Percentiles rank a stretch among this genome's conserved stretches.
These are phyloP conservation scores for Schizochytrium sp. DNA, from an alignment of 108 stramenopile genomes.

Conservation along the genomic window DNA sequence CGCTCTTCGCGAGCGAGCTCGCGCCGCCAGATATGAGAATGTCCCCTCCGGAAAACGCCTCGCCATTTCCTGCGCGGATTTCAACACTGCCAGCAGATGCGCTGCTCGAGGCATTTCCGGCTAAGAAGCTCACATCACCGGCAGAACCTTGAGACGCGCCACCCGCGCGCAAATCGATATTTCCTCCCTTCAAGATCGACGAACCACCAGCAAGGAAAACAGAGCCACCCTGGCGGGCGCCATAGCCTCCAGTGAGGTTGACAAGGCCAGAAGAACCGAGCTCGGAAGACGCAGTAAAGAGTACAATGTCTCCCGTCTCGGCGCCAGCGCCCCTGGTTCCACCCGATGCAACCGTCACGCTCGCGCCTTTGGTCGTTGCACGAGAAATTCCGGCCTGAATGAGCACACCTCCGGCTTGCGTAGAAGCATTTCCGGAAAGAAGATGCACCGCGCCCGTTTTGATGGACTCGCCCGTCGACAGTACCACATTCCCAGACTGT, in stretches of 20 bases:
- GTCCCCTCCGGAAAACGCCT: not conserved
- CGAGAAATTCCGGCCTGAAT: not conserved
- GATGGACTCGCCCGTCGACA: not conserved
- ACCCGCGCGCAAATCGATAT: not conserved
- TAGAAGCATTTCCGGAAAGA: not conserved
- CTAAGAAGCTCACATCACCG: not conserved
- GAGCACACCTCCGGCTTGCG: not conserved
- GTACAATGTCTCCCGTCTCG: not conserved
- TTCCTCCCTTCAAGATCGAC: not conserved
- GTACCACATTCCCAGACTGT: not conserved
- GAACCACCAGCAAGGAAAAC: not conserved
- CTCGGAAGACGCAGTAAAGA: not conserved
- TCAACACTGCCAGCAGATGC: not conserved
- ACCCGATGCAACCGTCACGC: not conserved
- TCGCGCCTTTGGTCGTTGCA: not conserved
- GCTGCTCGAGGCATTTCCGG: not conserved
- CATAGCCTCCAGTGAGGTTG: not conserved
- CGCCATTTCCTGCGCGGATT: not conserved
- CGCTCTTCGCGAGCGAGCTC: not conserved
- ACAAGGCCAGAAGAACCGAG: not conserved
- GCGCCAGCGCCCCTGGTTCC: not conserved
- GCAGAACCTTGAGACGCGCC: not conserved
- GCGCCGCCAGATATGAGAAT: not conserved
- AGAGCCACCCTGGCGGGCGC: not conserved
- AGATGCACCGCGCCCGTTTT: not conserved